phyloP scores from a whole-genome alignment of 495 filamentous ascomycete genomes.

The Chaetomidium leptoderma region DNA sequence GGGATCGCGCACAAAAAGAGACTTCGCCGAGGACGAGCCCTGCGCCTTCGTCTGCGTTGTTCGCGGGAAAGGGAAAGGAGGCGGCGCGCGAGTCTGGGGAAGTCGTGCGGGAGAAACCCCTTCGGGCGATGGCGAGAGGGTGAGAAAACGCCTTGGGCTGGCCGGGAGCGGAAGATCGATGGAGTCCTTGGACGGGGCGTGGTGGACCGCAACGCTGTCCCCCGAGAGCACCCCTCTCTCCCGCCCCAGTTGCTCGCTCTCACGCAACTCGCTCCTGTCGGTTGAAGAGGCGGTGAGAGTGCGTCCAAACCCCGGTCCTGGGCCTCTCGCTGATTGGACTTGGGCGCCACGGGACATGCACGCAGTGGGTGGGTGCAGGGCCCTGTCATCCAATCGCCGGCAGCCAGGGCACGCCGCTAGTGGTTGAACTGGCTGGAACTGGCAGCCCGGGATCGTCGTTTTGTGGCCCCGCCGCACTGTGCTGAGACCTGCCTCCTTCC shows the following conservation, averaged over 20 bases:
- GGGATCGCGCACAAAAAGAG: slow-evolving; percentile 5
- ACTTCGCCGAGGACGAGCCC: neutral
- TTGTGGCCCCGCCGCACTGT: slow-evolving; percentile 33
- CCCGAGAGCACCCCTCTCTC: too few relatives aligned
- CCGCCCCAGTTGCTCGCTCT: slow-evolving; percentile 15
- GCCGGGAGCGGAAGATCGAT: slow-evolving; percentile 11
- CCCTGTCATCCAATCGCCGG: slow-evolving; percentile 25
- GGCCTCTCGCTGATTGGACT: slow-evolving; percentile 29
- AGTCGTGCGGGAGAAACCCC: slow-evolving; percentile 11
- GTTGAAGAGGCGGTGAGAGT: slow-evolving; percentile 41
- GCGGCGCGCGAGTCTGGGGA: slow-evolving; percentile 16
- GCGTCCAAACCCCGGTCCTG: slow-evolving; percentile 32
- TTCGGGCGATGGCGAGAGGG: slow-evolving; percentile 12
- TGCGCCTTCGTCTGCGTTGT: slow-evolving; percentile 12
- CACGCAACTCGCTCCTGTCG: slow-evolving; percentile 23
- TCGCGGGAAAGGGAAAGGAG: slow-evolving; percentile 8
- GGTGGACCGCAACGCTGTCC: slow-evolving; percentile 7
- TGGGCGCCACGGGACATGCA: slow-evolving; percentile 18
- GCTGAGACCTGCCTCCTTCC: slow-evolving; percentile 17
- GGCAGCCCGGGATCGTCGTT: slow-evolving; percentile 17
- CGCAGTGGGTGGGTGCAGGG: slow-evolving; percentile 28
- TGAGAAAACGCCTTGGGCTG: slow-evolving; percentile 11
- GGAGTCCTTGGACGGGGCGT: slow-evolving; percentile 15
- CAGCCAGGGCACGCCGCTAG: slow-evolving; percentile 2
- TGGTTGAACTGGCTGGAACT: slow-evolving; percentile 10